These are phyloP conservation scores for Ophiosphaerella narmari DNA, from an alignment of 2,329 filamentous ascomycete species.

Conservation along the genomic window DNA sequence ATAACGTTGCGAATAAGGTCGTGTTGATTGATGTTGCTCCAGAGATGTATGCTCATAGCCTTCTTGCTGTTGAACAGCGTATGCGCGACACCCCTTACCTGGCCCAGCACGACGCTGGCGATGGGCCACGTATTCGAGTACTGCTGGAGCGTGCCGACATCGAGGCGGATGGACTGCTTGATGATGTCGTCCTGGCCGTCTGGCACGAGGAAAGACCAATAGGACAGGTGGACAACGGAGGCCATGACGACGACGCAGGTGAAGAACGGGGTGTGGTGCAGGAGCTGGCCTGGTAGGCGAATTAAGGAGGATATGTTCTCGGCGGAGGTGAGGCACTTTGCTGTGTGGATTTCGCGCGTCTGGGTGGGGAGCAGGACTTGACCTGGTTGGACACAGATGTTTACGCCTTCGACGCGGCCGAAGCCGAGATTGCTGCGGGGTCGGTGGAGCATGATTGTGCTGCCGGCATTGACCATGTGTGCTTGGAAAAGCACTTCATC, in stretches of 20 bases:
- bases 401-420: constrained; percentile 49
- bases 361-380: constrained; percentile 56
- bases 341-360: constrained; percentile 68
- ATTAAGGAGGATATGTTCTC: constrained; percentile 76
- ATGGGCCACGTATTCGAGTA: constrained; percentile 74
- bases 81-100: constrained; percentile 79
- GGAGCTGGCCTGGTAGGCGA: constrained; percentile 71
- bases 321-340: constrained; percentile 79
- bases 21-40: constrained; percentile 42
- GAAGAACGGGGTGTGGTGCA: constrained; percentile 65
- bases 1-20: constrained; percentile 43
- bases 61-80: constrained; percentile 62
- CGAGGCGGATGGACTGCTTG: constrained; percentile 76
- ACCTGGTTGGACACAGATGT: constrained; percentile 67
- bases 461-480: constrained; percentile 68
- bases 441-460: constrained; percentile 52
- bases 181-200: constrained; percentile 66
- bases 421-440: constrained; percentile 46
- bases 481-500: constrained; percentile 94
- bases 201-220: constrained; percentile 64
- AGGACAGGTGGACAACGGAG: constrained; percentile 59
- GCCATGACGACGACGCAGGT: constrained; percentile 49
- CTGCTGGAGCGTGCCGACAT: constrained; percentile 73
- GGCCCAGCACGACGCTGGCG: constrained; percentile 69
- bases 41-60: constrained; percentile 47